phyloP scores from a whole-genome alignment of 2,329 filamentous ascomycete genomes.

The Apiospora marii region DNA sequence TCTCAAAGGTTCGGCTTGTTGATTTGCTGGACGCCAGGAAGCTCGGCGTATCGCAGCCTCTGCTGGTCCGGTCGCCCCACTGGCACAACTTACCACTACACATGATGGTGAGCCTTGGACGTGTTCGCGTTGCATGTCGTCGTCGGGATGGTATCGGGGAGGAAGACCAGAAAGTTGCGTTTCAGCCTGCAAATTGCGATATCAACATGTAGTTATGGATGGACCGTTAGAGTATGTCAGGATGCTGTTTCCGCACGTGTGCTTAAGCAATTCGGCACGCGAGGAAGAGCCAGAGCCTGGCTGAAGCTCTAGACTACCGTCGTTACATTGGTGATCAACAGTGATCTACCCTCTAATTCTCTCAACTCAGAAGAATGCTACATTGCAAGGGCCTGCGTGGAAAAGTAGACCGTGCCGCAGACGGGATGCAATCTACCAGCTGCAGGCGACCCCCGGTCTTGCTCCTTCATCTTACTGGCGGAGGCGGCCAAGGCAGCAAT shows the following conservation, averaged over 20 bases:
- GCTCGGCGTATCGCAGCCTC: slow-evolving; percentile 20
- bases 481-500: slow-evolving; percentile 14
- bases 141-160: not conserved
- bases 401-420: slow-evolving; percentile 2
- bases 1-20: slow-evolving; percentile 1
- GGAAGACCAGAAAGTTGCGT: not conserved
- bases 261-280: not conserved
- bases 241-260: not conserved
- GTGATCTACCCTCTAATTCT: slow-evolving; percentile 7
- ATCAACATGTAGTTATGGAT: not conserved
- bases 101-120: slow-evolving; percentile 16
- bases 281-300: slow-evolving; percentile 4
- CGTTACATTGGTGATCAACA: slow-evolving; percentile 16
- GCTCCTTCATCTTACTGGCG: slow-evolving; percentile 13
- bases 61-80: slow-evolving; percentile 2
- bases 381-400: slow-evolving; percentile 2
- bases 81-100: not conserved
- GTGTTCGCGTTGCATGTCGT: slow-evolving; percentile 5
- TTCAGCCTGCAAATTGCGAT: not conserved
- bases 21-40: not conserved
- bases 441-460: slow-evolving; percentile 1
- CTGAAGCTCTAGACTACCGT: slow-evolving; percentile 5
- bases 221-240: not conserved
- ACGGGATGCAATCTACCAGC: slow-evolving; percentile 21
- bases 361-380: slow-evolving; percentile 13